Evolutionary conservation across 495 filamentous ascomycete species (phyloP).

Genomic region (Aspergillus mulundensis): DNA sequence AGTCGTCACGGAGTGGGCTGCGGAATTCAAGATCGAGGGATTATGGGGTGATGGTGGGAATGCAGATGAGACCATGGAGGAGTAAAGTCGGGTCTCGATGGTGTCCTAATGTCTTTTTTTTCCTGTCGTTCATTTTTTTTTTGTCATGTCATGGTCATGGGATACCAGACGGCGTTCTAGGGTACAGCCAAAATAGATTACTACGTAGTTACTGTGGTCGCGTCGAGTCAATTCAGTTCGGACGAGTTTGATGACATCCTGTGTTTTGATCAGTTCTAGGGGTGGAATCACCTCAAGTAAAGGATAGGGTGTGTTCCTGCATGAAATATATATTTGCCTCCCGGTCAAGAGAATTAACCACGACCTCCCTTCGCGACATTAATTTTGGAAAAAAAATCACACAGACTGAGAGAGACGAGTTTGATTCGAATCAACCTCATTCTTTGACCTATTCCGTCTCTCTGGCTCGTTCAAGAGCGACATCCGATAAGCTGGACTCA

Average conservation of each 20-base stretch:
- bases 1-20: constrained; percentile 89
- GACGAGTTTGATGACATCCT: neutral
- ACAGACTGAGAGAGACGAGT: too few relatives aligned
- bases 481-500: too few relatives aligned
- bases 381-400: too few relatives aligned
- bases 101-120: neutral
- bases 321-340: too few relatives aligned
- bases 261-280: too few relatives aligned
- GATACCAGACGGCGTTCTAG: constrained; percentile 11
- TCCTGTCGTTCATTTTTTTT: constrained; percentile 1
- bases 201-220: neutral
- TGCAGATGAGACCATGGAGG: constrained; percentile 47
- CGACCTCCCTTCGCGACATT: too few relatives aligned
- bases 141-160: constrained; percentile 3
- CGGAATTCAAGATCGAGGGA: constrained; percentile 93
- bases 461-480: too few relatives aligned
- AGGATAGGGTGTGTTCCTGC: too few relatives aligned
- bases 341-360: too few relatives aligned
- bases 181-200: constrained; percentile 5
- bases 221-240: neutral
- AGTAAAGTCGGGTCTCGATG: constrained; percentile 20
- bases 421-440: too few relatives aligned
- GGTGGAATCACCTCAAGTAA: too few relatives aligned
- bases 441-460: too few relatives aligned
- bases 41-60: constrained; percentile 80